Evolutionary conservation across 1,284 basidiomycete species (phyloP).

Genomic region (Athelia sp.): DNA sequence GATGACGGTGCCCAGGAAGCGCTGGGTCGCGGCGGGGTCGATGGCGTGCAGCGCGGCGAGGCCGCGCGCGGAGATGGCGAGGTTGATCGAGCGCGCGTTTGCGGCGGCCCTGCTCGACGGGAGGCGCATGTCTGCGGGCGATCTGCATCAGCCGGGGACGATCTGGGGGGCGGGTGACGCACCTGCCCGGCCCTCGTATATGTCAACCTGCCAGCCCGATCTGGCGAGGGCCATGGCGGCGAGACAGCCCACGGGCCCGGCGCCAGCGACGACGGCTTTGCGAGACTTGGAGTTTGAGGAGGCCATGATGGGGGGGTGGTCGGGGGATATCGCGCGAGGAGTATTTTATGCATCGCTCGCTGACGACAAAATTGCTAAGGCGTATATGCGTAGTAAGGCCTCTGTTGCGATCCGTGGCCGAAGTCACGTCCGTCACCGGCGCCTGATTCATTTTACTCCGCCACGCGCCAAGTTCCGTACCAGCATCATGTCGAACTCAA

Average conservation of each 20-base stretch:
- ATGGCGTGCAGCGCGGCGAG: conserved; percentile 83
- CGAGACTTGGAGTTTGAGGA: conserved; percentile 15
- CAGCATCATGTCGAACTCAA: conserved; percentile 63
- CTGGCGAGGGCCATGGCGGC: conserved; percentile 84
- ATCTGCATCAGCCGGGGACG: background rate
- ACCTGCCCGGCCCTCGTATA: conserved; percentile 90
- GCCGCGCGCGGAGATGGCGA: conserved; percentile 92
- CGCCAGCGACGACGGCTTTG: conserved; percentile 70
- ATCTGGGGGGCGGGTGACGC: conserved; percentile 12
- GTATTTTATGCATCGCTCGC: no score
- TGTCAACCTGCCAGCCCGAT: conserved; percentile 82
- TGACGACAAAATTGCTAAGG: no score
- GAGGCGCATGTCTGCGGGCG: conserved; percentile 59
- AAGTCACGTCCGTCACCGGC: conserved; percentile 93
- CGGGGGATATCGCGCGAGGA: no score
- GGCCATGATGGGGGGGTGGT: conserved; percentile 2
- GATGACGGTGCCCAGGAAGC: conserved; percentile 78
- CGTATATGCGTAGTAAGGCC: no score
- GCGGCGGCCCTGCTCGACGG: conserved; percentile 58
- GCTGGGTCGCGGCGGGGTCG: conserved; percentile 67
- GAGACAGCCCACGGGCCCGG: conserved; percentile 93
- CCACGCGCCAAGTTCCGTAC: no score
- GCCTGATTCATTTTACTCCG: conserved; percentile 83
- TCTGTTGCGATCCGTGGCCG: conserved; percentile 75
- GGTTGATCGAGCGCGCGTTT: conserved; percentile 88